Evolutionary conservation across 2,329 filamentous ascomycete species (phyloP).

Genomic region (Beauveria asiatica): DNA sequence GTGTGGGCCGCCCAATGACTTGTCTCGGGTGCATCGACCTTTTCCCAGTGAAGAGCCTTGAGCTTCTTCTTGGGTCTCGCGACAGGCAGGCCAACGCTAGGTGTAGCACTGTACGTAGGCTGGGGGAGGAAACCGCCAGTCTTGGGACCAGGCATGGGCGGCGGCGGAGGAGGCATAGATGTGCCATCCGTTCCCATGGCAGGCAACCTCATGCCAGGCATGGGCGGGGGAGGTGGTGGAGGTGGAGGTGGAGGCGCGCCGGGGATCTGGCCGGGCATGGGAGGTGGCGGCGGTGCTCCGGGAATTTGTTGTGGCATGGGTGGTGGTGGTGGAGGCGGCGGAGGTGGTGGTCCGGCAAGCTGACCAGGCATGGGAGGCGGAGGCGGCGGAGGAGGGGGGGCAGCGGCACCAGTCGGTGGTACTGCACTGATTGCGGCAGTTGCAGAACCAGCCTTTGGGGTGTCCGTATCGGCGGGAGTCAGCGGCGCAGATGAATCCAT

Average conservation of each 20-base stretch:
- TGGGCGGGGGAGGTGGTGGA: slow-evolving; percentile 28
- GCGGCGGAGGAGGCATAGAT: slow-evolving; percentile 45
- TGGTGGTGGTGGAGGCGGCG: slow-evolving; percentile 32
- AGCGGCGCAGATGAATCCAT: slow-evolving; percentile 62
- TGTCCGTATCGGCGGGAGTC: slow-evolving; percentile 53
- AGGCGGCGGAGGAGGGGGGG: slow-evolving; percentile 34
- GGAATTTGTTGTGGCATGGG: slow-evolving; percentile 24
- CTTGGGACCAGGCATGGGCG: slow-evolving; percentile 58
- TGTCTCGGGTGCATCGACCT: slow-evolving; percentile 83
- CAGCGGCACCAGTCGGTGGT: slow-evolving; percentile 25
- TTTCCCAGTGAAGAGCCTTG: slow-evolving; percentile 98
- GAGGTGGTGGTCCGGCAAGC: slow-evolving; percentile 24
- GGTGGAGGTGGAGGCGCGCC: slow-evolving; percentile 27
- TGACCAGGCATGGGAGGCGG: slow-evolving; percentile 30
- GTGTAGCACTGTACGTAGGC: slow-evolving; percentile 43
- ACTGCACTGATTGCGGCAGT: slow-evolving; percentile 29
- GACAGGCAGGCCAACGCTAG: slow-evolving; percentile 62
- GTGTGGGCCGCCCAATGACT: slow-evolving; percentile 89
- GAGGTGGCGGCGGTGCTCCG: slow-evolving; percentile 30
- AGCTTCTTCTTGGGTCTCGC: slow-evolving; percentile 97
- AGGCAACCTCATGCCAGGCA: slow-evolving; percentile 27
- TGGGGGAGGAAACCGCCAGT: slow-evolving; percentile 70
- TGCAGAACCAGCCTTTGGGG: slow-evolving; percentile 51
- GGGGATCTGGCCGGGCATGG: slow-evolving; percentile 22
- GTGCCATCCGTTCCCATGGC: slow-evolving; percentile 30